Evolutionary conservation across 345 rosid genomes (phyloP).

Genomic region (Psidium guajava): DNA sequence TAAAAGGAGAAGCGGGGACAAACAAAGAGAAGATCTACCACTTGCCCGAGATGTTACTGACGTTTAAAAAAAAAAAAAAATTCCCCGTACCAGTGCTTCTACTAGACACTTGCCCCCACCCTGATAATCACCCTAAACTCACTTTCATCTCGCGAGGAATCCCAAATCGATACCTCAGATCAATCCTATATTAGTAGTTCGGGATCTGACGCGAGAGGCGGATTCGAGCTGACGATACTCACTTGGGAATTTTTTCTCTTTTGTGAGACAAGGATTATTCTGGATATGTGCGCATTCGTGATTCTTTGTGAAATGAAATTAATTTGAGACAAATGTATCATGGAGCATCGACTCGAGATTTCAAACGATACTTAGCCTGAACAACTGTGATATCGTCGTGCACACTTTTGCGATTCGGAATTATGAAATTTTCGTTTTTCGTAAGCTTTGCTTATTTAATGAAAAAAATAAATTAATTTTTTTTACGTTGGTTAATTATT

Average conservation of each 20-base stretch:
- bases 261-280: neutral
- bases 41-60: neutral
- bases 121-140: neutral
- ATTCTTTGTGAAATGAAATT: neutral
- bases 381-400: too few relatives aligned
- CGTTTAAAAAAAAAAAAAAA: neutral
- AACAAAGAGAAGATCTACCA: neutral
- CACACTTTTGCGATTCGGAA: accelerated
- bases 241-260: neutral
- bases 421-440: neutral
- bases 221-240: neutral
- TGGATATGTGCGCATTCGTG: neutral
- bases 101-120: neutral
- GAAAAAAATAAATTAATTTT: too few relatives aligned
- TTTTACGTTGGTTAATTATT: too few relatives aligned
- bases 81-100: neutral
- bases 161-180: neutral
- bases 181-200: neutral
- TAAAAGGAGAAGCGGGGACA: neutral
- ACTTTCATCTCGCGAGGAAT: neutral
- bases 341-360: neutral
- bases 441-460: neutral
- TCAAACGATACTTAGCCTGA: too few relatives aligned
- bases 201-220: neutral
- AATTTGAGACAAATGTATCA: neutral